These are phyloP conservation scores for Knoxia roxburghii DNA, from an alignment of 257 asterid species.

Conservation along the genomic window DNA sequence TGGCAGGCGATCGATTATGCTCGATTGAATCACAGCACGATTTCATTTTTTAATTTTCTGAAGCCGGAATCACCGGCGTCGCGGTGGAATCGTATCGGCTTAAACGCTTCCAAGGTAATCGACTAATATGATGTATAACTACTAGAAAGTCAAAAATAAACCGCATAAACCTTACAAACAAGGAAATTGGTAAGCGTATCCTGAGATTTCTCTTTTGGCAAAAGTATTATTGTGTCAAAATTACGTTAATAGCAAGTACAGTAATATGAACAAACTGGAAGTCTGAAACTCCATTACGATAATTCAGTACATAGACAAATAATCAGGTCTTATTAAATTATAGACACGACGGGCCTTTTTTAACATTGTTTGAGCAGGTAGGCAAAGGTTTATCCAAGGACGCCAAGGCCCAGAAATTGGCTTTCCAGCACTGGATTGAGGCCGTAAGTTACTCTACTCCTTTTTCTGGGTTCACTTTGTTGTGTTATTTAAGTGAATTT, in stretches of 20 bases:
- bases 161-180: background rate
- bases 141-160: background rate
- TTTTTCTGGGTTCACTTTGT: background rate
- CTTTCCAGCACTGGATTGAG: conserved; percentile 98
- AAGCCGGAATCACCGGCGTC: conserved; percentile 78
- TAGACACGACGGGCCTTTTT: conserved; percentile 13
- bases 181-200: background rate
- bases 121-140: background rate
- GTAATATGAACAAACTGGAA: background rate
- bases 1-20: conserved; percentile 88
- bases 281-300: background rate
- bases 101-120: conserved; percentile 81
- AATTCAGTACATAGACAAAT: background rate
- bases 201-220: background rate
- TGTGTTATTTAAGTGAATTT: background rate
- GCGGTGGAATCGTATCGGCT: conserved; percentile 71
- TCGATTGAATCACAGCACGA: conserved; percentile 67
- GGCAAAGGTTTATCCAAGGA: conserved; percentile 83
- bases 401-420: conserved; percentile 74
- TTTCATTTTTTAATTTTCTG: conserved; percentile 71
- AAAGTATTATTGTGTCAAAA: background rate
- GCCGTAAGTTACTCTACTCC: conserved; percentile 53
- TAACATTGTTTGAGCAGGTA: conserved; percentile 49
- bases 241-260: background rate
- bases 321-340: background rate